Base-by-base conservation (phyloP, 2,329 filamentous ascomycete species). In the Calycina marina region DNA sequence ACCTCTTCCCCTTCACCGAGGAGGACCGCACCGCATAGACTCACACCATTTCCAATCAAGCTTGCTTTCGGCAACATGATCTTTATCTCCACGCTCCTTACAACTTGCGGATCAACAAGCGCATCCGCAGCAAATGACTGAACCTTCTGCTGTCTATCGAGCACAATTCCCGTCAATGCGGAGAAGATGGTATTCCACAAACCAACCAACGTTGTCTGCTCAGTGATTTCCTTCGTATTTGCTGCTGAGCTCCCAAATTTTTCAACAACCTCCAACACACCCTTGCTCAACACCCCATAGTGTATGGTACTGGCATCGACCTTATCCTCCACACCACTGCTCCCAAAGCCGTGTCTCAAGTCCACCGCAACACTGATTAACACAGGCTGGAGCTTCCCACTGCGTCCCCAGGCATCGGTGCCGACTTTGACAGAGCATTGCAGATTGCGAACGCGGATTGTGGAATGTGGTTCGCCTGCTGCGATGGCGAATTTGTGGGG, bases 281-380 rank as follows among this genome's bases (percentile, higher is more conserved):
- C 61, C 56, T 84, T 83, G 57, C 72, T 75, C 10, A 85, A 61
- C 6, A 59, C 63, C 2, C 80, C 79, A 47, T 86, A 86, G 56
- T 86, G 77, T 14, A 84, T 70, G 2, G 80, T 85, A 49, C 78
- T 78, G n/a, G 56, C 54, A 28, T 71, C 66, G 18, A 86, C 65
- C 6, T 57, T 57, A 55, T 86, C 80, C 4, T 54, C 53, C 1
- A 60, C 46, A 0, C 73, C 71, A 1, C 76, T 69, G 0, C 64
- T 60, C 29, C 57, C 58, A 47, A 84, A 83, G 0, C 63, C 53
- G 5, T 56, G 48, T 10, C 55, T 52, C 38, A 84, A 63, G 3
- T 61, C 63, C 3, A 83, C 61, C 13, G 65, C 62, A 18, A 71
- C 65, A 4, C 72, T 75, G 6, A 84, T 46, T 5, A 69, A 48